These are phyloP conservation scores for Kodamaea restingae DNA, from an alignment of 805 yeast genomes.

Conservation along the genomic window DNA sequence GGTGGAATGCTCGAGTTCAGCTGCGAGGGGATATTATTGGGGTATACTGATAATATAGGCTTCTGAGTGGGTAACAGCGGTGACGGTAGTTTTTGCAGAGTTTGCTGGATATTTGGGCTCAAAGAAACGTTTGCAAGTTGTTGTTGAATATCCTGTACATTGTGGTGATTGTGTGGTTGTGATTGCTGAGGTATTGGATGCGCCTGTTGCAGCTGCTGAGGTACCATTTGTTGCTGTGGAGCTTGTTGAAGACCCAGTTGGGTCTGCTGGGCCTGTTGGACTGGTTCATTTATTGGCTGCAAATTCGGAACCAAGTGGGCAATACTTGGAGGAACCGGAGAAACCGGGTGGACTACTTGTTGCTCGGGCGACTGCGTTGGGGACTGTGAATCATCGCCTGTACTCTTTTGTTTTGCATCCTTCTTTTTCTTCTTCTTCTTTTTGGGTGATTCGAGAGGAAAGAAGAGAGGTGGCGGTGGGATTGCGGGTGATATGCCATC, in stretches of 20 bases:
- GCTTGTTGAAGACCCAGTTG: background rate
- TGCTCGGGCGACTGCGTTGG: constrained; percentile 1
- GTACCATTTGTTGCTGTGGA: constrained; percentile 1
- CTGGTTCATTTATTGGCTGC: constrained; percentile 1
- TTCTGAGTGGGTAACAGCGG: background rate
- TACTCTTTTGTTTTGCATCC: constrained; percentile 11
- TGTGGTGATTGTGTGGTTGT: constrained; percentile 1
- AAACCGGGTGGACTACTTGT: background rate
- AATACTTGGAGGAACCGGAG: background rate
- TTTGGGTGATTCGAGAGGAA: constrained; percentile 11
- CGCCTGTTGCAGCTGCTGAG: constrained; percentile 3
- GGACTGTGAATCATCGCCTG: background rate
- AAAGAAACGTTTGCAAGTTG: constrained; percentile 3
- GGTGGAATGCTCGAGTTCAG: background rate
- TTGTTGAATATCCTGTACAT: constrained; percentile 3
- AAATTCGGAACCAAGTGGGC: background rate
- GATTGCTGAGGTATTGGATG: background rate
- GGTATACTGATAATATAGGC: too few relatives aligned
- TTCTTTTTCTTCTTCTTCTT: constrained; percentile 15
- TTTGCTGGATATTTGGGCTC: too few relatives aligned
- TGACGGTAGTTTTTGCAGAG: background rate
- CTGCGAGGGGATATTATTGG: background rate
- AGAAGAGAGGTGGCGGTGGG: constrained; percentile 12
- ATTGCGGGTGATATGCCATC: constrained; percentile 5
- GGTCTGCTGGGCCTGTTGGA: background rate